Conservation (phyloP, 306 rosid genomes). For the Lathyrus oleraceus region DNA sequence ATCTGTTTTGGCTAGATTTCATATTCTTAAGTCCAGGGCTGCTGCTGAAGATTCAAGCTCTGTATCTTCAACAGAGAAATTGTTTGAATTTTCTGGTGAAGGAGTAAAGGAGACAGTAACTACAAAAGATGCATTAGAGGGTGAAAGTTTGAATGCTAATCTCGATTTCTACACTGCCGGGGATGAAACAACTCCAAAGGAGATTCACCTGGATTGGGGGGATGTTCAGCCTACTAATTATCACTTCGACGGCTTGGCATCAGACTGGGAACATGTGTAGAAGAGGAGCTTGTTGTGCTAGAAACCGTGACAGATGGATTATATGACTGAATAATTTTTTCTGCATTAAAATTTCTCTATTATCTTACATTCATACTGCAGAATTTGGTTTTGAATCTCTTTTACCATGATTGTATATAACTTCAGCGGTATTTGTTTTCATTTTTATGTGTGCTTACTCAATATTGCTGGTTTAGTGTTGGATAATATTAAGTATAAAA, state of each 20-base stretch:
- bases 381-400: constrained; percentile 22
- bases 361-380: constrained; percentile 20
- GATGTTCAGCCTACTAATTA: constrained; percentile 37
- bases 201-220: constrained; percentile 37
- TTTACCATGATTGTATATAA: constrained; percentile 23
- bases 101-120: constrained; percentile 37
- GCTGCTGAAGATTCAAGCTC: constrained; percentile 45
- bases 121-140: constrained; percentile 37
- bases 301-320: constrained; percentile 28
- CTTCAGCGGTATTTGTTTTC: not conserved
- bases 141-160: constrained; percentile 31
- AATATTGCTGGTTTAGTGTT: constrained; percentile 24
- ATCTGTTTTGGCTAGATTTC: constrained; percentile 60
- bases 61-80: constrained; percentile 35
- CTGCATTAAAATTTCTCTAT: not conserved
- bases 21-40: constrained; percentile 51
- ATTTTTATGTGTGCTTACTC: constrained; percentile 21
- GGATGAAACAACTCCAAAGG: constrained; percentile 36
- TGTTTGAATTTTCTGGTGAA: constrained; percentile 39
- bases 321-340: constrained; percentile 30
- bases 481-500: not conserved
- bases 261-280: constrained; percentile 86
- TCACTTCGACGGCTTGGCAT: constrained; percentile 51
- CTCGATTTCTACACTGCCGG: constrained; percentile 33
- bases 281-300: constrained; percentile 50